These are phyloP conservation scores for Gynandropsis gynandra DNA, from an alignment of 345 rosid genomes.

Conservation along the genomic window DNA sequence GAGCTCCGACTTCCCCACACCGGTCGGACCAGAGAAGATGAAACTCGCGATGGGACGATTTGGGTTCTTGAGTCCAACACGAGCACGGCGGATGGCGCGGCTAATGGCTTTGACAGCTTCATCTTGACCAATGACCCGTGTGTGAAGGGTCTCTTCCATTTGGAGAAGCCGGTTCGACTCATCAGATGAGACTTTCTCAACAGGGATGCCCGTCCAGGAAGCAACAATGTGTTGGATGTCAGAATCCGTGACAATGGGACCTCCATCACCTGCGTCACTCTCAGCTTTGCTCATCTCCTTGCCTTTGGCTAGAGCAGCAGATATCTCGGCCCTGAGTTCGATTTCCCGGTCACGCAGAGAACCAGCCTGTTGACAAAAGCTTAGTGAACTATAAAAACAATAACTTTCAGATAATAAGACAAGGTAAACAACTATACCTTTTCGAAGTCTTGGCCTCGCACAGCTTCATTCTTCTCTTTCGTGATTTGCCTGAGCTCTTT, in stretches of 20 bases:
- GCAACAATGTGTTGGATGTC: slow-evolving; percentile 95
- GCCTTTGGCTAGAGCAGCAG: slow-evolving; percentile 73
- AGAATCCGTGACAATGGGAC: slow-evolving; percentile 72
- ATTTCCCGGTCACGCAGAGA: slow-evolving; percentile 88
- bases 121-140: slow-evolving; percentile 91
- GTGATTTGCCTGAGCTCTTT: slow-evolving; percentile 88
- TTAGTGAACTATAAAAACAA: slow-evolving; percentile 4
- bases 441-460: slow-evolving; percentile 89
- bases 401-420: slow-evolving; percentile 4
- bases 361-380: slow-evolving; percentile 61
- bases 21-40: slow-evolving; percentile 99
- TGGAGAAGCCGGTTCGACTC: slow-evolving; percentile 91
- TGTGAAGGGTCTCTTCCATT: slow-evolving; percentile 95
- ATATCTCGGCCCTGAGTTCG: slow-evolving; percentile 86
- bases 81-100: slow-evolving; percentile 94
- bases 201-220: slow-evolving; percentile 98
- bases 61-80: slow-evolving; percentile 96
- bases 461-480: slow-evolving; percentile 95
- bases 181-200: slow-evolving; percentile 90
- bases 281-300: slow-evolving; percentile 96
- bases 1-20: slow-evolving; percentile 97
- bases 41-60: slow-evolving; percentile 95
- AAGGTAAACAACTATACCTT: slow-evolving; percentile 41
- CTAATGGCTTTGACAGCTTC: slow-evolving; percentile 96
- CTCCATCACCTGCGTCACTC: slow-evolving; percentile 76